These are phyloP conservation scores for Rauvolfia tetraphylla DNA, from an alignment of 257 asterid genomes.

Conservation along the genomic window DNA sequence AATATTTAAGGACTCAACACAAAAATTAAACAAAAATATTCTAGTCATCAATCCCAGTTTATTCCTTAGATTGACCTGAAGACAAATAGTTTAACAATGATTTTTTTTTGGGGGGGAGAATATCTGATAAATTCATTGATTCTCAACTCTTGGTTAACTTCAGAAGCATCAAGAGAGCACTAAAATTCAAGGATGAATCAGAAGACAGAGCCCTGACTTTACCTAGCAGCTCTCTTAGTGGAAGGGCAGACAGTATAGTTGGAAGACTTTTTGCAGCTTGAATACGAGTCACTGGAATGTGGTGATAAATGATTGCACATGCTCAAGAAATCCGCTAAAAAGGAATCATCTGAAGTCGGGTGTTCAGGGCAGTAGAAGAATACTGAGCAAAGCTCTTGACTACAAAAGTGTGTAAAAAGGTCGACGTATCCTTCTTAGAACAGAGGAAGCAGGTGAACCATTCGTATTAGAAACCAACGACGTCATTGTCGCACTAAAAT, in stretches of 20 bases:
- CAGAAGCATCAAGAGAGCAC: neutral
- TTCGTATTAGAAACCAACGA: neutral
- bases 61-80: neutral
- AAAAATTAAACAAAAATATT: neutral
- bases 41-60: neutral
- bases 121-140: neutral
- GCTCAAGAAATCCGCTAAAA: neutral
- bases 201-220: neutral
- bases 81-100: neutral
- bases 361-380: neutral
- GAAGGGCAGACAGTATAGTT: neutral
- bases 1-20: neutral
- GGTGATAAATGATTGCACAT: neutral
- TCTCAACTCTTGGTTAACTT: neutral
- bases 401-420: neutral
- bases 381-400: too few species aligned
- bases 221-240: neutral
- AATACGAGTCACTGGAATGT: neutral
- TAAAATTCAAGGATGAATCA: neutral
- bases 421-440: neutral
- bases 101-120: too few species aligned
- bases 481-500: neutral
- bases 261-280: neutral
- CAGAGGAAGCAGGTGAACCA: neutral
- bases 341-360: neutral